Evolutionary conservation across 345 rosid species (phyloP), one percentile per base, ranked within the genome.

Genomic region (Erucastrum elatum): DNA sequence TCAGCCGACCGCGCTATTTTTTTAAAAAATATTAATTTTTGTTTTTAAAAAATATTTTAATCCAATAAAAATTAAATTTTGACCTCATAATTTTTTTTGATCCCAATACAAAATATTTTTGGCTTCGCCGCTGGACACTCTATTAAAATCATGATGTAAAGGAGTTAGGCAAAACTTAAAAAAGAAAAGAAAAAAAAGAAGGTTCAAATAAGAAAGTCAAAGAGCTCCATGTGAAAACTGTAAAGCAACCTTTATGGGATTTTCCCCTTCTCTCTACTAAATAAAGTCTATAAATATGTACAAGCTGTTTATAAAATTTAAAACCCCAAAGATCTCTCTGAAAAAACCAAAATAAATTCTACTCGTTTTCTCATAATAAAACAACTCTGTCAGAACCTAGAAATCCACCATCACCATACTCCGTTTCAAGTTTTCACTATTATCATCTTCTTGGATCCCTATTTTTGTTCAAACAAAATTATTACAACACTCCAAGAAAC

Each of bases 191-290:
- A n/a, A 7, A 0, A 51, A 62, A 25, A 12, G 6, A 77, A 78
- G 21, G 21, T 21, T 1, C 5, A 51, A 29, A 65, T 21, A 21
- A 80, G 70, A 69, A 41, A 41, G 83, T 75, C 80, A 75, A 75
- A 75, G 80, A 70, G 76, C 72, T 56, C 80, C 83, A 80, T 75
- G 83, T 80, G 83, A 80, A 80, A 80, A 25, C 72, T 64, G 2
- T 70, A 68, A 64, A 74, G 79, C 63, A 69, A 69, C 71, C 37
- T 79, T 51, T 61, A 70, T 60, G 60, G 17, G 11, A n/a, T 59
- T 51, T 64, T 60, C 31, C 9, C 13, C 63, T 69, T 64, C 62
- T 63, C 63, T 39, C 26, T 25, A 56, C 31, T 35, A 31, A 78
- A 74, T 51, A 31, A 78, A 74, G 79, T 59, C 77, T 81, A 81